phyloP scores from a whole-genome alignment of 306 rosid species.

The Trifolium pratense region DNA sequence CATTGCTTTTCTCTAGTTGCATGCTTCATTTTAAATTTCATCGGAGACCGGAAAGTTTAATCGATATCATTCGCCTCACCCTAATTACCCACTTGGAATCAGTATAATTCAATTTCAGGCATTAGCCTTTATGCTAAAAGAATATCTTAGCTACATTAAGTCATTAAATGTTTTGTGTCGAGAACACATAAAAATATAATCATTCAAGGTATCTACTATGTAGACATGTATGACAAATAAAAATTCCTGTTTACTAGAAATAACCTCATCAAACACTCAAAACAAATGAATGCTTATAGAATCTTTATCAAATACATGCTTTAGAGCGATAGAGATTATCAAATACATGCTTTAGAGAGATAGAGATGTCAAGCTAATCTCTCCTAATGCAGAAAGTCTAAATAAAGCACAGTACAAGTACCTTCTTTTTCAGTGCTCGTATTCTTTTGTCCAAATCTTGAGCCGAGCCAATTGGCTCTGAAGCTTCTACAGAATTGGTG shows the following conservation, averaged over 20 bases:
- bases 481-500: constrained; percentile 54
- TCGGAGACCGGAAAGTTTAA: background rate
- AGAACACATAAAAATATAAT: background rate
- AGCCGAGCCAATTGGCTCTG: constrained; percentile 43
- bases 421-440: constrained; percentile 89
- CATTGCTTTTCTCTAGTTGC: constrained; percentile 21
- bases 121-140: background rate
- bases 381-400: constrained; percentile 22
- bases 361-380: background rate
- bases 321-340: constrained; percentile 15
- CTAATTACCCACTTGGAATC: constrained; percentile 2
- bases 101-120: background rate
- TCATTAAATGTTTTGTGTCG: background rate
- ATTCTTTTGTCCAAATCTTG: constrained; percentile 80
- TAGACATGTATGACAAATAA: constrained; percentile 27
- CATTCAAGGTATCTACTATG: background rate
- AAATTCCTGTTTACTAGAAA: constrained; percentile 6
- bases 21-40: constrained; percentile 3
- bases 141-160: constrained; percentile 11
- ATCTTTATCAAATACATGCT: constrained; percentile 11
- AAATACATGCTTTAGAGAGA: constrained; percentile 23
- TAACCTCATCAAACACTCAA: constrained; percentile 3
- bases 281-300: background rate
- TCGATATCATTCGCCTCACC: constrained; percentile 1
- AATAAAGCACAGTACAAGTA: constrained; percentile 32